Percentiles rank a stretch among this genome's conserved stretches.
Conservation (phyloP, 2,329 filamentous ascomycete genomes). For the Paecilomyces dactylethromorphus region DNA sequence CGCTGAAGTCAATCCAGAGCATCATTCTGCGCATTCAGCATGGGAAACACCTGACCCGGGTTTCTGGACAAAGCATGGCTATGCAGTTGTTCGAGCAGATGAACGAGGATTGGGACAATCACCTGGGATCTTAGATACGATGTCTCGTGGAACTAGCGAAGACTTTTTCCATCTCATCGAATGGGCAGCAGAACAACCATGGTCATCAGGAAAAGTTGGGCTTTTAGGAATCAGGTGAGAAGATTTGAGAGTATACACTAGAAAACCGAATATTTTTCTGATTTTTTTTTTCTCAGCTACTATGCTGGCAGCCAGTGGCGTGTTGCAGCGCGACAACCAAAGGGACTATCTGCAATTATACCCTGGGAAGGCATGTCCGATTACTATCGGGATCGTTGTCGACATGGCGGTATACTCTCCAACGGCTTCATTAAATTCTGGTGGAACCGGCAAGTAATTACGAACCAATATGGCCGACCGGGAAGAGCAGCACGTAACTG, state of each 20-base stretch:
- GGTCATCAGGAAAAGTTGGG: slow-evolving; percentile 47
- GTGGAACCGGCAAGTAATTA: slow-evolving; percentile 61
- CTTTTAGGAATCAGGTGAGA: slow-evolving; percentile 39
- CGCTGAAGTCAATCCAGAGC: slow-evolving; percentile 48
- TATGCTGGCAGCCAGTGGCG: slow-evolving; percentile 51
- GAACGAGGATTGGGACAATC: slow-evolving; percentile 48
- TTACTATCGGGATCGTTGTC: slow-evolving; percentile 52
- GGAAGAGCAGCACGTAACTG: slow-evolving; percentile 46
- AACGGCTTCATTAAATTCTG: slow-evolving; percentile 56
- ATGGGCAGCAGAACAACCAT: slow-evolving; percentile 46
- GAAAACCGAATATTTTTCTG: too few species aligned
- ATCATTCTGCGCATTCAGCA: slow-evolving; percentile 48
- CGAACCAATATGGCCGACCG: slow-evolving; percentile 61
- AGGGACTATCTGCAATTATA: slow-evolving; percentile 45
- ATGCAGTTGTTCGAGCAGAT: slow-evolving; percentile 50
- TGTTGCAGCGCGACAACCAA: slow-evolving; percentile 46
- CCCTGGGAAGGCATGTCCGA: slow-evolving; percentile 54
- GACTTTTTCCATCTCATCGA: slow-evolving; percentile 48
- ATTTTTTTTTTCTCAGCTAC: slow-evolving; percentile 24
- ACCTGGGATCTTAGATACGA: slow-evolving; percentile 47
- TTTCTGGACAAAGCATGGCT: slow-evolving; percentile 51
- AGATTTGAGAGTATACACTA: too few species aligned
- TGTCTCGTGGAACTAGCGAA: slow-evolving; percentile 47
- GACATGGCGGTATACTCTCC: slow-evolving; percentile 57
- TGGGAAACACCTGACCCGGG: slow-evolving; percentile 56